These are phyloP conservation scores for Nemania sp. DNA, from an alignment of 2,329 filamentous ascomycete genomes.

Conservation along the genomic window DNA sequence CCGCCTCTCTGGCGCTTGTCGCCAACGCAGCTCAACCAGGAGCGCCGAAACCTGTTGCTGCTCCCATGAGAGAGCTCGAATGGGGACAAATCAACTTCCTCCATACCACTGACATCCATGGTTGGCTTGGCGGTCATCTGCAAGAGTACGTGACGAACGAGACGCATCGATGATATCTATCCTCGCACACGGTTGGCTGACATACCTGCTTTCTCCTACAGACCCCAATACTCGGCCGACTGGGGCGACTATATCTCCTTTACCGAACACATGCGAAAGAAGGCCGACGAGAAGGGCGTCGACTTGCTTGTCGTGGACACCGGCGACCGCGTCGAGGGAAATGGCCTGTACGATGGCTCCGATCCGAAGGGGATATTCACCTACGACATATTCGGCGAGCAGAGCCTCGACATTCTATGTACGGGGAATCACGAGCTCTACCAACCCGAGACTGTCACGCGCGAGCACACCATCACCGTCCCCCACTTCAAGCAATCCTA, in stretches of 20 bases:
- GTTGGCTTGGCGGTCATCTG: conserved; percentile 92
- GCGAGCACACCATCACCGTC: conserved; percentile 79
- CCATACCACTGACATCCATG: conserved; percentile 96
- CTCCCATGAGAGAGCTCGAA: conserved; percentile 79
- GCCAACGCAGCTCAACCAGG: conserved; percentile 71
- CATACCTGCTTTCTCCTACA: conserved; percentile 40
- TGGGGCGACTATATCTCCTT: conserved; percentile 99
- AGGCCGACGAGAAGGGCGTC: conserved; percentile 75
- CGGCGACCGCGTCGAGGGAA: conserved; percentile 90
- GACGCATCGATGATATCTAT: background rate
- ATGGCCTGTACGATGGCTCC: conserved; percentile 91
- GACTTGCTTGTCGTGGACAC: conserved; percentile 96
- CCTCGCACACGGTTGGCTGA: background rate
- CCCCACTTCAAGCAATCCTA: conserved; percentile 82
- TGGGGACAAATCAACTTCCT: conserved; percentile 98
- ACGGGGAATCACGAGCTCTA: conserved; percentile 97
- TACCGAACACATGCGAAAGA: conserved; percentile 76
- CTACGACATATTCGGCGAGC: conserved; percentile 83
- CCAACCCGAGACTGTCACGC: conserved; percentile 73
- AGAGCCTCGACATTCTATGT: conserved; percentile 81
- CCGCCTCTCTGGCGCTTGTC: conserved; percentile 45
- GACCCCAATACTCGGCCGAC: conserved; percentile 89
- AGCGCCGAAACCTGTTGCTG: conserved; percentile 75
- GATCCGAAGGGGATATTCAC: conserved; percentile 86
- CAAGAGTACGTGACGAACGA: conserved; percentile 68